A percentile compares a stretch with the other conserved stretches of the same genome.
These are phyloP conservation scores for Aspergillus sp. DNA, from an alignment of 2,329 filamentous ascomycete genomes.

Conservation along the genomic window DNA sequence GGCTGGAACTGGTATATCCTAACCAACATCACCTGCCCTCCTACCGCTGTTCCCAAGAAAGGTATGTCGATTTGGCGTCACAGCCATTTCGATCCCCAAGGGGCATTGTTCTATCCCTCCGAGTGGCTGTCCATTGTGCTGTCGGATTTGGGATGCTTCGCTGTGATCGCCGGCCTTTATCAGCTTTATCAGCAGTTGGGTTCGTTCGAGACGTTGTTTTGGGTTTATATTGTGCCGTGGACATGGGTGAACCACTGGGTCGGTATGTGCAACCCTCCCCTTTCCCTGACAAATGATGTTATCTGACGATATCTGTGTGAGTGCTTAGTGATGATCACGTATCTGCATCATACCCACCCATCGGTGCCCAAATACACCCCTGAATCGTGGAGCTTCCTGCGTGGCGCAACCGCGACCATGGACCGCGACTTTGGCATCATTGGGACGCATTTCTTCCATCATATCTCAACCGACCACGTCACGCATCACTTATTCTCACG, in stretches of 20 bases:
- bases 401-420: neutral
- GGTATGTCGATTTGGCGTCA: neutral
- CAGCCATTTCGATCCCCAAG: neutral
- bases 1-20: conserved; percentile 1
- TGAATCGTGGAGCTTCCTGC: neutral
- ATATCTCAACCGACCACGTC: neutral
- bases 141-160: neutral
- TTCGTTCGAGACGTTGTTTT: neutral
- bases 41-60: neutral
- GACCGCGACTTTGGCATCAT: neutral
- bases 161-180: neutral
- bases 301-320: neutral
- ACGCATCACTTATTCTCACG: neutral
- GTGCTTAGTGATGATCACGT: neutral
- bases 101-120: neutral
- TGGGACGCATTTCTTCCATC: neutral
- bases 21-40: neutral
- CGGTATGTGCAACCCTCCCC: neutral
- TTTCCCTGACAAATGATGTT: neutral
- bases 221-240: neutral
- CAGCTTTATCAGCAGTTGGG: neutral
- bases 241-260: neutral
- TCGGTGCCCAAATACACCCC: neutral
- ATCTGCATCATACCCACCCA: neutral
- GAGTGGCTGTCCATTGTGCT: neutral